A percentile compares a stretch with the other conserved stretches of the same genome.
Evolutionary conservation across 2,329 filamentous ascomycete species (phyloP).

Genomic region (Diplodia sapinea): DNA sequence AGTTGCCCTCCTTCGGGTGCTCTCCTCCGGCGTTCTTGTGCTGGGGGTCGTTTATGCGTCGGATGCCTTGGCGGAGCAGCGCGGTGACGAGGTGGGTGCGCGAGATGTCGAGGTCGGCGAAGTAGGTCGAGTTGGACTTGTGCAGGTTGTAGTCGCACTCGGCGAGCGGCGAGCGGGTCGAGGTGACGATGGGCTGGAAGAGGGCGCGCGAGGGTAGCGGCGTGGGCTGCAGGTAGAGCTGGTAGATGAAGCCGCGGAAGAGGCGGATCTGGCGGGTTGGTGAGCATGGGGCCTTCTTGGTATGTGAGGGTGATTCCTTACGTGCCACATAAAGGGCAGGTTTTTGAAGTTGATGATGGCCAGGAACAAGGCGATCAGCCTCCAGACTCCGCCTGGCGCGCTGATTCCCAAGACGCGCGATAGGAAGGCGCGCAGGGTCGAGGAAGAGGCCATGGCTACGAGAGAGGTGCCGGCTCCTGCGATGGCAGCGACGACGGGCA

Average conservation of each 20-base stretch:
- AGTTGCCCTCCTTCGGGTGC: constrained; percentile 31
- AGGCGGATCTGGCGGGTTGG: constrained; percentile 50
- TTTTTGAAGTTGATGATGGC: constrained; percentile 70
- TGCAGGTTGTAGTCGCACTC: constrained; percentile 89
- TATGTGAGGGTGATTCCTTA: constrained; percentile 49
- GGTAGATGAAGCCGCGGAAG: constrained; percentile 54
- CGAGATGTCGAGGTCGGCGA: constrained; percentile 81
- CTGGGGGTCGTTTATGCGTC: constrained; percentile 13
- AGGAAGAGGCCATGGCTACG: constrained; percentile 39
- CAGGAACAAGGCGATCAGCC: constrained; percentile 43
- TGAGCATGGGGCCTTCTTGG: background rate
- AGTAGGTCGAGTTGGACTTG: constrained; percentile 86
- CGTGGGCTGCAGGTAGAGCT: constrained; percentile 53
- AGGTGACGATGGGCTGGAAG: constrained; percentile 73
- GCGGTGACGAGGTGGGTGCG: constrained; percentile 78
- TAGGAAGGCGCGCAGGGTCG: constrained; percentile 35
- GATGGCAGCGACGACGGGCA: constrained; percentile 16
- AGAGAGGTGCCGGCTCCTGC: constrained; percentile 31
- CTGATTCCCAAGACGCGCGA: constrained; percentile 41
- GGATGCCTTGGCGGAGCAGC: constrained; percentile 54
- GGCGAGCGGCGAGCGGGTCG: constrained; percentile 69
- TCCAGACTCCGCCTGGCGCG: constrained; percentile 45
- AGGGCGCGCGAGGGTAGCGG: constrained; percentile 64
- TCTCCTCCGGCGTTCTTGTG: background rate
- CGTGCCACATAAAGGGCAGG: constrained; percentile 76